Base-by-base conservation (phyloP, 768 basidiomycete species). In the Rhizopogon vinicolor region DNA sequence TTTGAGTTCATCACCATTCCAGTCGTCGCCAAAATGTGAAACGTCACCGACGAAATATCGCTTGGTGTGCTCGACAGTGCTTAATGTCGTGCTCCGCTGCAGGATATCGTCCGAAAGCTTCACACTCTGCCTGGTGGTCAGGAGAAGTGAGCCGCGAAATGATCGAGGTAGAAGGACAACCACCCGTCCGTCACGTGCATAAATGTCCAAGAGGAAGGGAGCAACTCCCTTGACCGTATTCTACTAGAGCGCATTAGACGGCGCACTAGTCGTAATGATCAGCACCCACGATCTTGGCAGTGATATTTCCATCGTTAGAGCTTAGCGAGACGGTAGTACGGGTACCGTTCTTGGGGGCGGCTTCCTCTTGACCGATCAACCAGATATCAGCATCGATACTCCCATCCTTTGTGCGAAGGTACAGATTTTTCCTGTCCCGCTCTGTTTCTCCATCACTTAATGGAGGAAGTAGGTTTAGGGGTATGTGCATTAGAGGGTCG, bases 11-110 rank as follows among this genome's bases (percentile, higher is more conserved):
- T 78, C 77, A 7, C 75, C 74, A 22, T 57, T 48, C 76, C 75
- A 77, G 18, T 66, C 62, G 2, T 60, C 58, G 3, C 60, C 52
- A 39, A 64, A 63, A 19, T 61, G 62, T 5, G 71, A 61, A 39
- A 74, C 69, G 41, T 76, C 74, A 12, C 78, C 78, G n/a, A 78
- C 61, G 59, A 78, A 77, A 56, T 72, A 73, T n/a, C 68, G 68
- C 25, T 64, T 65, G 16, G 65, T 70, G 19, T 59, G 41, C 22
- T 72, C 63, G 4, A 62, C 65, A 45, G 74, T 74, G 16, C 65
- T 65, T 53, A 75, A 71, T 0, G 63, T 69, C 8, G 69, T 74
- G 41, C 73, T 61, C 19, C 63, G 54, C 42, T 58, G 52, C 37
- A 59, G 57, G 37, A 78, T 56, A 7, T 58, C 65, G 46, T 71